Evolutionary conservation across 768 basidiomycete species (phyloP).

Genomic region (Infundibulicybe gibba): DNA sequence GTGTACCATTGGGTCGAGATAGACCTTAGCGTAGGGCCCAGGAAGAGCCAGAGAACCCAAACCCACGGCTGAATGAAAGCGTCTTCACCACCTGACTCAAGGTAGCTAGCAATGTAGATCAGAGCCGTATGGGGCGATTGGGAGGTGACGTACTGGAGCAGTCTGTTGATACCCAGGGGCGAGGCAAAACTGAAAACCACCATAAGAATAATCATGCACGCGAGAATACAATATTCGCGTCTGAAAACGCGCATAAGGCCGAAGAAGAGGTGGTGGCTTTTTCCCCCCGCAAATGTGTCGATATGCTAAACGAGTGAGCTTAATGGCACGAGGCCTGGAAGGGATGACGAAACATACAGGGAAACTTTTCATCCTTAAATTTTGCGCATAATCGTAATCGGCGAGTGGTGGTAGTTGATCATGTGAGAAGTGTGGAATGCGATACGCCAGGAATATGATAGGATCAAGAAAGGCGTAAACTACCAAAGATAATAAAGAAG

Average conservation of each 20-base stretch:
- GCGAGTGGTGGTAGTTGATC: conserved; percentile 62
- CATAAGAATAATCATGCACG: conserved; percentile 20
- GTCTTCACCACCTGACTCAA: conserved; percentile 49
- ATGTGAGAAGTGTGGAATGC: conserved; percentile 41
- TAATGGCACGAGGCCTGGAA: conserved; percentile 15
- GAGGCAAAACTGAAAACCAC: conserved; percentile 24
- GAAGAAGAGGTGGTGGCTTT: conserved; percentile 41
- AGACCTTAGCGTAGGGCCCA: conserved; percentile 40
- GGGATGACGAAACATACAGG: conserved; percentile 22
- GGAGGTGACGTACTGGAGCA: conserved; percentile 27
- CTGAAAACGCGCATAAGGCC: conserved; percentile 38
- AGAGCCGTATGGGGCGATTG: not conserved
- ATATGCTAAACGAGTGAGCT: conserved; percentile 20
- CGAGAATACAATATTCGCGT: conserved; percentile 26
- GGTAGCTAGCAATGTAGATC: conserved; percentile 36
- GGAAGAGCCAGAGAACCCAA: conserved; percentile 54
- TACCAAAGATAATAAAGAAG: conserved; percentile 37
- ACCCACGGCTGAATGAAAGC: conserved; percentile 61
- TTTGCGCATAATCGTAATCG: conserved; percentile 46
- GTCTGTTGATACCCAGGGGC: conserved; percentile 37
- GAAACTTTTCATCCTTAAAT: conserved; percentile 22
- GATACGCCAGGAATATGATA: conserved; percentile 41
- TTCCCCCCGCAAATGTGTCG: conserved; percentile 35
- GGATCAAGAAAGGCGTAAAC: conserved; percentile 56
- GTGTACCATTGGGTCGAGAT: conserved; percentile 52